phyloP scores from a whole-genome alignment of 2,329 filamentous ascomycete genomes.

The Cladobotryum protrusum region DNA sequence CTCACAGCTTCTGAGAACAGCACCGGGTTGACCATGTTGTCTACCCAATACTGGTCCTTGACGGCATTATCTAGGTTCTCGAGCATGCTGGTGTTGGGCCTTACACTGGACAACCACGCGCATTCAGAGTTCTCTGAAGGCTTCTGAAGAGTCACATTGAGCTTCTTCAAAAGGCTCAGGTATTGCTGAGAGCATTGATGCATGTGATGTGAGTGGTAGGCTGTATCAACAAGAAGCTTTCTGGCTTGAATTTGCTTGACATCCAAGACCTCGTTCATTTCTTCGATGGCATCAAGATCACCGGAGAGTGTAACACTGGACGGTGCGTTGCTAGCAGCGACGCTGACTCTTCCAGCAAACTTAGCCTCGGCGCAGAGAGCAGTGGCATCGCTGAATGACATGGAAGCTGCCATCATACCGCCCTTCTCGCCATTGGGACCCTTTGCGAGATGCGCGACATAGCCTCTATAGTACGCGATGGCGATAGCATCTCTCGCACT shows the following conservation, averaged over 20 bases:
- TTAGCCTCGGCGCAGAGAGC: neutral
- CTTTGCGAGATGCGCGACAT: no score
- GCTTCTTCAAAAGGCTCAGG: conserved; percentile 5
- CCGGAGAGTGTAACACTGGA: conserved; percentile 23
- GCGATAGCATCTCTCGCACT: conserved; percentile 17
- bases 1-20: conserved; percentile 17
- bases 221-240: conserved; percentile 36
- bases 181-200: conserved; percentile 14
- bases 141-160: neutral
- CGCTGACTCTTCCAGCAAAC: conserved; percentile 16
- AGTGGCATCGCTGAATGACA: conserved; percentile 15
- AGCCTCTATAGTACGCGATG: conserved; percentile 4
- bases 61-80: conserved; percentile 9
- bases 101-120: conserved; percentile 19
- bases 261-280: conserved; percentile 18
- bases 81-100: conserved; percentile 18
- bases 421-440: neutral
- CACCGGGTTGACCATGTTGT: conserved; percentile 21
- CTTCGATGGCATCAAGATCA: conserved; percentile 20
- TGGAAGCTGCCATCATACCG: conserved; percentile 19
- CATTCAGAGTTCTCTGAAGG: neutral
- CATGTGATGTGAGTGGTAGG: conserved; percentile 48
- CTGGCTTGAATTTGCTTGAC: conserved; percentile 26
- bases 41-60: conserved; percentile 17
- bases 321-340: conserved; percentile 20